A percentile compares a stretch with the other conserved stretches of the same genome.
Conservation (phyloP, 352 stramenopile genomes). For the Phytophthora pseudosyringae region DNA sequence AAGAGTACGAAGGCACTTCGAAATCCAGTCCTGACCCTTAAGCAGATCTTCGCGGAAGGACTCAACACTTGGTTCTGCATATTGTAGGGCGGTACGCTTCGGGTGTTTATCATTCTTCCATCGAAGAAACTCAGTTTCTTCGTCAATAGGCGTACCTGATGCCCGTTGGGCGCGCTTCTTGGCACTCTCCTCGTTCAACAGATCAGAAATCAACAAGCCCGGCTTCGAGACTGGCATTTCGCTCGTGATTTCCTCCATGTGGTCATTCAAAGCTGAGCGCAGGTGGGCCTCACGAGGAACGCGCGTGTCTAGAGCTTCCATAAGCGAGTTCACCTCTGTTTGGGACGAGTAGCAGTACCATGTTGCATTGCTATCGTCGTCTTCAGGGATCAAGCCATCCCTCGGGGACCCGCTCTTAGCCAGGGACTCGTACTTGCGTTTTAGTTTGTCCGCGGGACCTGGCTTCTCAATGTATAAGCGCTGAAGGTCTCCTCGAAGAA, state of each 20-base stretch:
- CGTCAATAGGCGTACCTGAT: slow-evolving; percentile 4
- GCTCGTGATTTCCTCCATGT: slow-evolving; percentile 60
- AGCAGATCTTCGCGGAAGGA: slow-evolving; percentile 66
- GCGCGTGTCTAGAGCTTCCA: slow-evolving; percentile 61
- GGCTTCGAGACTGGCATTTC: slow-evolving; percentile 81
- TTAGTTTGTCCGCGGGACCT: slow-evolving; percentile 45
- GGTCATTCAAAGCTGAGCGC: slow-evolving; percentile 56
- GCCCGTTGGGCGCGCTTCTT: slow-evolving; percentile 53
- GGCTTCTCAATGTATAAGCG: slow-evolving; percentile 79
- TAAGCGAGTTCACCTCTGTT: slow-evolving; percentile 61
- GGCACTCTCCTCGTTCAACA: slow-evolving; percentile 66
- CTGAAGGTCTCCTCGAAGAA: slow-evolving; percentile 68
- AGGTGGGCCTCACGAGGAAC: slow-evolving; percentile 60
- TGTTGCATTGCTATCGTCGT: slow-evolving; percentile 37
- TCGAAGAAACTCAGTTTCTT: slow-evolving; percentile 42
- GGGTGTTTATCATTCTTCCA: slow-evolving; percentile 77
- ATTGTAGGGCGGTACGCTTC: slow-evolving; percentile 28
- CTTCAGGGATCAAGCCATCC: slow-evolving; percentile 24
- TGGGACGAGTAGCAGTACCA: slow-evolving; percentile 80
- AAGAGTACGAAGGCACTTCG: slow-evolving; percentile 62
- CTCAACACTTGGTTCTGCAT: slow-evolving; percentile 48
- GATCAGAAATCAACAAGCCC: slow-evolving; percentile 74
- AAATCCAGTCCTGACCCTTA: slow-evolving; percentile 66
- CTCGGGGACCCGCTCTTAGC: slow-evolving; percentile 35
- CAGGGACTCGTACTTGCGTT: slow-evolving; percentile 54